Percentiles rank a stretch among this genome's conserved stretches.
Conservation (phyloP, 768 basidiomycete species). For the Mrakia hoshinonis region DNA sequence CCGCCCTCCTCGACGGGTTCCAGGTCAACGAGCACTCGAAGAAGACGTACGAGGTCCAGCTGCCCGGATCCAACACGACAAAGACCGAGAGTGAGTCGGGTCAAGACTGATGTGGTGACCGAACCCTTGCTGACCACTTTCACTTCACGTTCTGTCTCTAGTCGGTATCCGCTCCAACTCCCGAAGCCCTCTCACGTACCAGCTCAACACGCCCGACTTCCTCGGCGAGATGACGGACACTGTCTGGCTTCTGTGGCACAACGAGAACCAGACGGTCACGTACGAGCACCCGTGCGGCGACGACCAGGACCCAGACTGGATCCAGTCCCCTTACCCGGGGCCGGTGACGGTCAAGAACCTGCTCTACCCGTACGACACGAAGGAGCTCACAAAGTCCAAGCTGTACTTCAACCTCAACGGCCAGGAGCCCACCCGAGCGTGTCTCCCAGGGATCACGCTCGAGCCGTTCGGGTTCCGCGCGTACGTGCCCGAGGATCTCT, state of each 20-base stretch:
- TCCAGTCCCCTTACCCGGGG: constrained; percentile 64
- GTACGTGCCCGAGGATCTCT: constrained; percentile 61
- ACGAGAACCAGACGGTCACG: constrained; percentile 64
- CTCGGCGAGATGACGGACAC: background rate
- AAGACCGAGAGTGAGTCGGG: constrained; percentile 51
- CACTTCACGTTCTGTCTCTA: background rate
- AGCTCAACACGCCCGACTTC: constrained; percentile 45
- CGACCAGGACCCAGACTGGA: constrained; percentile 50
- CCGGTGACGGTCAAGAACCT: constrained; percentile 61
- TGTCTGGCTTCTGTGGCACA: constrained; percentile 57
- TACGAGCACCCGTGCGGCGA: constrained; percentile 54
- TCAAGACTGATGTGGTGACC: too few relatives aligned
- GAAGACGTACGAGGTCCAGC: constrained; percentile 67
- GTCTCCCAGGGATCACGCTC: background rate
- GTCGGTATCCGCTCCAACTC: constrained; percentile 78
- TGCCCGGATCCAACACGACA: constrained; percentile 77
- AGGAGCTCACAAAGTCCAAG: constrained; percentile 50
- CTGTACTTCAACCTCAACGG: background rate
- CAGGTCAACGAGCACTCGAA: constrained; percentile 71
- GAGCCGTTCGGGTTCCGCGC: constrained; percentile 57
- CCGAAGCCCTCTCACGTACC: constrained; percentile 52
- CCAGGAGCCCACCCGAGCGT: constrained; percentile 1
- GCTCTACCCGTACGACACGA: constrained; percentile 70
- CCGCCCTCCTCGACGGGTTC: constrained; percentile 75
- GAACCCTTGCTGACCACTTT: background rate